phyloP scores from a whole-genome alignment of 2,329 filamentous ascomycete genomes.

The Aspergillus transmontanensis region DNA sequence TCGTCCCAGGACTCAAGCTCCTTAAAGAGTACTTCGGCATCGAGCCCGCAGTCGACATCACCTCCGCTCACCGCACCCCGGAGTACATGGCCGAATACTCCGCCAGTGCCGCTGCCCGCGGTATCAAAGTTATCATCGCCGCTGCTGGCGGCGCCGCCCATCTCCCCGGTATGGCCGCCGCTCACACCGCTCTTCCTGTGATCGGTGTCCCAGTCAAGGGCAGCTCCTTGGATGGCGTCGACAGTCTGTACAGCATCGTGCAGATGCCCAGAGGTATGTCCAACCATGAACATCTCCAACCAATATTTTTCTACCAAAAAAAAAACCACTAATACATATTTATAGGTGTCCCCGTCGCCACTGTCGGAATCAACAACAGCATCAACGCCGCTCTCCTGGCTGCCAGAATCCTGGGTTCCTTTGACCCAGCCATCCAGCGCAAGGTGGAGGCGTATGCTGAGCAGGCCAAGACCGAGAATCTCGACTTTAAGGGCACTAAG shows the following conservation, averaged over 20 bases:
- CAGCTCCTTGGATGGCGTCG: constrained; percentile 70
- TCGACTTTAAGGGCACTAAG: constrained; percentile 46
- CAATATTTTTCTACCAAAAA: background rate
- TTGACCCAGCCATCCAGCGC: constrained; percentile 42
- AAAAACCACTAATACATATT: constrained; percentile 27
- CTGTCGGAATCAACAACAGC: constrained; percentile 78
- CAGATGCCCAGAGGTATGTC: constrained; percentile 69
- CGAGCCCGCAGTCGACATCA: constrained; percentile 49
- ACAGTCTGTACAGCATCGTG: constrained; percentile 72
- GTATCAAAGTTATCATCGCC: constrained; percentile 74
- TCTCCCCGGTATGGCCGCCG: constrained; percentile 74
- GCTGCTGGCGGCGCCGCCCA: constrained; percentile 75
- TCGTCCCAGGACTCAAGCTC: constrained; percentile 48
- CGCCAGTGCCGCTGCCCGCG: constrained; percentile 62
- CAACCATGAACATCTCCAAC: background rate
- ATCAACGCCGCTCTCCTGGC: constrained; percentile 76
- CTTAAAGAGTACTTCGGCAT: constrained; percentile 47
- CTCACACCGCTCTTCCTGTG: constrained; percentile 71
- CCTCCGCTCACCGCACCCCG: constrained; percentile 67
- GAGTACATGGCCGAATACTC: constrained; percentile 70
- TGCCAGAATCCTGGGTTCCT: constrained; percentile 65
- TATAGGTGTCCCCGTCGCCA: constrained; percentile 70
- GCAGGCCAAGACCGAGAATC: constrained; percentile 44
- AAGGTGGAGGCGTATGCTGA: constrained; percentile 48
- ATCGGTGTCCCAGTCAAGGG: constrained; percentile 79